Evolutionary conservation across 75 land plant species (phyloP).

Genomic region (Sequoia sempervirens): DNA sequence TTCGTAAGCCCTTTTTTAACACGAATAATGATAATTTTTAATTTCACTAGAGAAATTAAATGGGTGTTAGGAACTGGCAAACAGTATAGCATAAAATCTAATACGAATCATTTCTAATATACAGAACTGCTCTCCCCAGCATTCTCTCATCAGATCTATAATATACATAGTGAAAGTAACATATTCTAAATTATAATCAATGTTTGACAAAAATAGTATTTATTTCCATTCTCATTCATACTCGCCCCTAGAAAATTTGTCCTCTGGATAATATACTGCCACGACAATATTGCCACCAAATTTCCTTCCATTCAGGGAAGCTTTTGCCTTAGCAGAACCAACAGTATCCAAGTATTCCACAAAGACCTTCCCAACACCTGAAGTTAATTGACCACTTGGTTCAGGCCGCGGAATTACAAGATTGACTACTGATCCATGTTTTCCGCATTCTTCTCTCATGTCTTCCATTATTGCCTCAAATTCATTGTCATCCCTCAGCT

Average conservation of each 20-base stretch:
- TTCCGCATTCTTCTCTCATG: slow-evolving; percentile 62
- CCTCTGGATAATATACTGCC: slow-evolving; percentile 77
- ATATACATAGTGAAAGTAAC: neutral
- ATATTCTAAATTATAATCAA: neutral
- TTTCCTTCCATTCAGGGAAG: no score
- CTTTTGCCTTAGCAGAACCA: no score
- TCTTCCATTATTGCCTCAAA: no score
- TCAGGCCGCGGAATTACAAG: slow-evolving; percentile 73
- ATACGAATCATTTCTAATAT: neutral
- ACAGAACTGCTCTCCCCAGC: neutral
- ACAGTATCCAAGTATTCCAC: no score
- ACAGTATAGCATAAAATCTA: no score
- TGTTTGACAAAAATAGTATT: neutral
- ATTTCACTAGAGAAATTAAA: no score
- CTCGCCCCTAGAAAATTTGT: slow-evolving; percentile 68
- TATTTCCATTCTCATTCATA: slow-evolving; percentile 12
- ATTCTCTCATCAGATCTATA: neutral
- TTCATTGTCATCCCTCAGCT: slow-evolving; percentile 22
- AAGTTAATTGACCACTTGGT: slow-evolving; percentile 22
- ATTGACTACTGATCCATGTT: slow-evolving; percentile 50
- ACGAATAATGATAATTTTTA: no score
- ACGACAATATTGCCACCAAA: slow-evolving; percentile 44
- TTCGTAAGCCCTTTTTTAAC: no score
- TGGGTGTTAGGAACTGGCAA: no score
- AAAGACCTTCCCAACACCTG: slow-evolving; percentile 73